These are phyloP conservation scores for Gymnopus androsaceus DNA, from an alignment of 1,284 basidiomycete genomes.

Conservation along the genomic window DNA sequence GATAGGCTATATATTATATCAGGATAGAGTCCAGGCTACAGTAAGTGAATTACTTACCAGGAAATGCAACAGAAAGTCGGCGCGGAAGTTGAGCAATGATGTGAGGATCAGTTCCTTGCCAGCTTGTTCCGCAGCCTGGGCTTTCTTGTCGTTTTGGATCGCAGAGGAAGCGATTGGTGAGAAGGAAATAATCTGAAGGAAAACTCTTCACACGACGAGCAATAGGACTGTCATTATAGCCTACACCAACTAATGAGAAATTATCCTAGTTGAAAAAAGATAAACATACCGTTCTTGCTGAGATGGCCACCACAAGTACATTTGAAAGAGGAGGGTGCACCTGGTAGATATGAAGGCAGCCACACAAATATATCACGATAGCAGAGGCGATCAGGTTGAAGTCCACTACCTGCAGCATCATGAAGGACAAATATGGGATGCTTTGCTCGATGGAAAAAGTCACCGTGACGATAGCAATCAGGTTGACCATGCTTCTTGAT, in stretches of 20 bases:
- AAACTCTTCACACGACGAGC: constrained; percentile 18
- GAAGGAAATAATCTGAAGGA: constrained; percentile 18
- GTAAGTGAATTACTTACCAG: constrained; percentile 11
- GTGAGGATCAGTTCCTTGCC: constrained; percentile 13
- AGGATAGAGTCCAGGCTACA: not conserved
- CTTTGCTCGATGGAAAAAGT: constrained; percentile 6
- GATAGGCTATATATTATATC: constrained; percentile 12
- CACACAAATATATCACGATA: constrained; percentile 17
- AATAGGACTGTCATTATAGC: constrained; percentile 19
- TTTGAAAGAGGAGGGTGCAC: constrained; percentile 12
- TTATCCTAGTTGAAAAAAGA: not conserved
- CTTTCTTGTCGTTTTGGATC: not conserved
- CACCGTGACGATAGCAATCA: constrained; percentile 8
- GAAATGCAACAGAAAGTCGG: constrained; percentile 17
- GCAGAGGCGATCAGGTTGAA: constrained; percentile 13
- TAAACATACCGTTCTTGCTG: constrained; percentile 14
- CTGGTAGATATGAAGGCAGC: constrained; percentile 17
- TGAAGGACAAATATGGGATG: constrained; percentile 14
- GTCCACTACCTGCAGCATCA: not conserved
- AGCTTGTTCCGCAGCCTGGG: constrained; percentile 15
- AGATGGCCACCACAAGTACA: constrained; percentile 15
- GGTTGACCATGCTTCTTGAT: constrained; percentile 6
- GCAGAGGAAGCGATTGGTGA: constrained; percentile 20
- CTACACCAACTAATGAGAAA: not conserved
- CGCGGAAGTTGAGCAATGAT: constrained; percentile 19